phyloP scores from a whole-genome alignment of 1,139 yeast genomes.

The Geotrichum restrictum region DNA sequence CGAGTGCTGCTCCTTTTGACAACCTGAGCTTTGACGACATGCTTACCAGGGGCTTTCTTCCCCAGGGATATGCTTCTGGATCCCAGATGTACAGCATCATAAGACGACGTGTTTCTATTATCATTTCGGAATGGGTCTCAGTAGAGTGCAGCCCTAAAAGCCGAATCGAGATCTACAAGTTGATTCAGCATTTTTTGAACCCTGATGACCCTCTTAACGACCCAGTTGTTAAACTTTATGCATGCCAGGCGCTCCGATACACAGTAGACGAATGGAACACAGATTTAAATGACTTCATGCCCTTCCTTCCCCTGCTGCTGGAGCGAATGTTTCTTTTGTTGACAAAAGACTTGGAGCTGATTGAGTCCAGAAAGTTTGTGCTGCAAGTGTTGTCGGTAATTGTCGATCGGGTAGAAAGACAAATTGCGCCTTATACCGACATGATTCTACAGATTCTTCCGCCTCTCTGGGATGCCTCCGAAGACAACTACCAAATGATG shows the following conservation, averaged over 20 bases:
- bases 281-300: slow-evolving; percentile 59
- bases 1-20: slow-evolving; percentile 62
- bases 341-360: slow-evolving; percentile 48
- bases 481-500: slow-evolving; percentile 61
- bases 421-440: slow-evolving; percentile 36
- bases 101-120: slow-evolving; percentile 69
- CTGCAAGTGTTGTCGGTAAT: slow-evolving; percentile 63
- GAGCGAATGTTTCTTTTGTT: slow-evolving; percentile 46
- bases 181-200: slow-evolving; percentile 49
- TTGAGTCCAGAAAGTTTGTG: slow-evolving; percentile 72
- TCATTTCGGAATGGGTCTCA: slow-evolving; percentile 77
- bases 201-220: slow-evolving; percentile 52
- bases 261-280: slow-evolving; percentile 87
- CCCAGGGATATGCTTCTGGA: slow-evolving; percentile 48
- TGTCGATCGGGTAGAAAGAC: slow-evolving; percentile 50
- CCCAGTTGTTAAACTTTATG: slow-evolving; percentile 68
- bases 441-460: slow-evolving; percentile 64
- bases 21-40: slow-evolving; percentile 61
- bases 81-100: slow-evolving; percentile 14
- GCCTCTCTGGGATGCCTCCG: slow-evolving; percentile 63
- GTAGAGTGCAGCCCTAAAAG: slow-evolving; percentile 60
- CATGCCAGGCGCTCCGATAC: slow-evolving; percentile 65
- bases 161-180: slow-evolving; percentile 56
- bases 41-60: slow-evolving; percentile 57
- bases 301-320: slow-evolving; percentile 57